Percentiles rank a stretch among this genome's conserved stretches.
Conservation (phyloP, 768 basidiomycete species). For the Flagelloscypha sp. region DNA sequence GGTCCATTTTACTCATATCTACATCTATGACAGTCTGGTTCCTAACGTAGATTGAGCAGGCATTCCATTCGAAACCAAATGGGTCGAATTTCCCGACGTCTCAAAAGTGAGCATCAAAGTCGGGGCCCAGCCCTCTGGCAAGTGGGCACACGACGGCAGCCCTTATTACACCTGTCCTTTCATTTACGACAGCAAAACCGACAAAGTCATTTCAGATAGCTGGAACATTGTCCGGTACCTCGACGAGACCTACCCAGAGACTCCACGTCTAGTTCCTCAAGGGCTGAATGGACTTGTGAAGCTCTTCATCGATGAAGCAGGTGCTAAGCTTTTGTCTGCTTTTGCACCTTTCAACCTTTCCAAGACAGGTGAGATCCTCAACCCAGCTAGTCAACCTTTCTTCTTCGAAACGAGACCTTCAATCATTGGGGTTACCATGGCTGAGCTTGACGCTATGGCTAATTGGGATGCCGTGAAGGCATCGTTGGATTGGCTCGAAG, state of each 20-base stretch:
- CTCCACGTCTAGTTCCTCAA: constrained; percentile 18
- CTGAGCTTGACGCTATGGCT: no score
- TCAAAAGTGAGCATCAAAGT: constrained; percentile 15
- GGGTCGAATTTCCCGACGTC: constrained; percentile 34
- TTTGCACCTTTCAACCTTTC: no score
- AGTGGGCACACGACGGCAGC: constrained; percentile 12
- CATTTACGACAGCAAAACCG: constrained; percentile 28
- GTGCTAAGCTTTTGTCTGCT: no score
- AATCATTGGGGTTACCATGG: no score
- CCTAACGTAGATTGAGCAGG: no score
- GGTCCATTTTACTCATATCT: no score
- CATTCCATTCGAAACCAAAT: constrained; percentile 27
- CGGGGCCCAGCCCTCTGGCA: constrained; percentile 16
- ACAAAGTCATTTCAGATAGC: constrained; percentile 22
- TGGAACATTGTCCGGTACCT: constrained; percentile 28
- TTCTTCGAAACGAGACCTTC: no score
- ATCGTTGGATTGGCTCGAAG: constrained; percentile 20
- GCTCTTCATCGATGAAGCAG: no score
- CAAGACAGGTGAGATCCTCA: no score
- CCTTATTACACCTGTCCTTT: constrained; percentile 27
- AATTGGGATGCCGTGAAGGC: no score
- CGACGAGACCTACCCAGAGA: constrained; percentile 26
- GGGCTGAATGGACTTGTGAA: constrained; percentile 22
- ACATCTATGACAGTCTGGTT: no score
- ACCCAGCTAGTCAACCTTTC: constrained; percentile 25